A percentile compares a stretch with the other conserved stretches of the same genome.
Conservation (phyloP, 768 basidiomycete species). For the Psilocybe sp. region DNA sequence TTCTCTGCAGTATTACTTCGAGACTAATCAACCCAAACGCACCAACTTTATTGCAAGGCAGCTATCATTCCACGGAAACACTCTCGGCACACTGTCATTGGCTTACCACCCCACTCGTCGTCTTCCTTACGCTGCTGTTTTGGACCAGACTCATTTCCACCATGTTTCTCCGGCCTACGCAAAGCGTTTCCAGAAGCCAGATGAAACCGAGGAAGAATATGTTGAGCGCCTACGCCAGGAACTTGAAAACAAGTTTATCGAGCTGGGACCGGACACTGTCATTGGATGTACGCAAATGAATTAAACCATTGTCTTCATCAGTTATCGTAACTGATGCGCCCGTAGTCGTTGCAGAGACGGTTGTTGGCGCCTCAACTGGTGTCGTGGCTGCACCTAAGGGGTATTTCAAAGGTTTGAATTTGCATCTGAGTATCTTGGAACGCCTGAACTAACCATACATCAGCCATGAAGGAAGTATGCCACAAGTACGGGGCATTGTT, state of each 20-base stretch:
- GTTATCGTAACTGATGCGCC: background rate
- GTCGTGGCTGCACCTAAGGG: conserved; percentile 76
- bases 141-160: conserved; percentile 68
- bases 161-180: conserved; percentile 89
- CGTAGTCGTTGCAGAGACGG: conserved; percentile 79
- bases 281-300: conserved; percentile 61
- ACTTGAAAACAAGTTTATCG: conserved; percentile 81
- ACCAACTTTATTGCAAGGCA: conserved; percentile 77
- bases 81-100: conserved; percentile 65
- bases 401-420: conserved; percentile 59
- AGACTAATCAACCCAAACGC: conserved; percentile 67
- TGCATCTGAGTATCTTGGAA: background rate
- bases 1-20: conserved; percentile 57
- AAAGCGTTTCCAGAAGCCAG: conserved; percentile 65
- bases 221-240: conserved; percentile 76
- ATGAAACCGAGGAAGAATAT: conserved; percentile 78
- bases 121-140: conserved; percentile 61
- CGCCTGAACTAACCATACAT: background rate
- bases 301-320: background rate
- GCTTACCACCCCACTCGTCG: conserved; percentile 67
- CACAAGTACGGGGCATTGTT: conserved; percentile 75
- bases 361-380: conserved; percentile 84
- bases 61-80: conserved; percentile 86
- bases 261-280: conserved; percentile 79
- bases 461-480: conserved; percentile 78